phyloP scores from a whole-genome alignment of 2,329 filamentous ascomycete species.

The Fonsecaea monophora region DNA sequence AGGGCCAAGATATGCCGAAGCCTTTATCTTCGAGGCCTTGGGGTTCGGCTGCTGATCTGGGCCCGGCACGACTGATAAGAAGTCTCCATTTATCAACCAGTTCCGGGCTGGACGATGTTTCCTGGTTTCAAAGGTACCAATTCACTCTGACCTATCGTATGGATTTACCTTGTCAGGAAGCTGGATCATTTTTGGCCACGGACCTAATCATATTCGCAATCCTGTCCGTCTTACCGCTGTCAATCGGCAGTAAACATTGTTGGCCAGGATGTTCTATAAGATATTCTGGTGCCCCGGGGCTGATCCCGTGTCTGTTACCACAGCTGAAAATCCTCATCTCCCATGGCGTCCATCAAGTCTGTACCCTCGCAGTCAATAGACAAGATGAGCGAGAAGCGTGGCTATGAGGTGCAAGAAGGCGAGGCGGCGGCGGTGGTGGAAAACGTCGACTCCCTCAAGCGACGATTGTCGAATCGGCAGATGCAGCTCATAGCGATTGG shows the following conservation, averaged over 20 bases:
- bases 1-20: background rate
- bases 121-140: background rate
- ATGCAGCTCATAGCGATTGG: conserved; percentile 39
- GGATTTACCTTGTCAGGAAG: conserved; percentile 2
- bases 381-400: background rate
- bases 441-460: conserved; percentile 8
- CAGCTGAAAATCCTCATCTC: background rate
- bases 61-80: background rate
- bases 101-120: background rate
- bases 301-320: background rate
- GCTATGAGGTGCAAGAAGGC: conserved; percentile 7
- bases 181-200: background rate
- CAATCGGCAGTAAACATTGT: background rate
- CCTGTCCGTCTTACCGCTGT: background rate
- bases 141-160: conserved; percentile 2
- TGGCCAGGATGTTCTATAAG: background rate
- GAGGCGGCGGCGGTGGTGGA: background rate
- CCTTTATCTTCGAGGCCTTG: background rate
- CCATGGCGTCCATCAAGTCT: background rate
- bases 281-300: background rate
- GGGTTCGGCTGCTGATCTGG: background rate
- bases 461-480: conserved; percentile 5
- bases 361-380: background rate
- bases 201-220: background rate
- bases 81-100: background rate